Conservation (phyloP, 768 basidiomycete species). For the Boletus vinaceobasis region DNA sequence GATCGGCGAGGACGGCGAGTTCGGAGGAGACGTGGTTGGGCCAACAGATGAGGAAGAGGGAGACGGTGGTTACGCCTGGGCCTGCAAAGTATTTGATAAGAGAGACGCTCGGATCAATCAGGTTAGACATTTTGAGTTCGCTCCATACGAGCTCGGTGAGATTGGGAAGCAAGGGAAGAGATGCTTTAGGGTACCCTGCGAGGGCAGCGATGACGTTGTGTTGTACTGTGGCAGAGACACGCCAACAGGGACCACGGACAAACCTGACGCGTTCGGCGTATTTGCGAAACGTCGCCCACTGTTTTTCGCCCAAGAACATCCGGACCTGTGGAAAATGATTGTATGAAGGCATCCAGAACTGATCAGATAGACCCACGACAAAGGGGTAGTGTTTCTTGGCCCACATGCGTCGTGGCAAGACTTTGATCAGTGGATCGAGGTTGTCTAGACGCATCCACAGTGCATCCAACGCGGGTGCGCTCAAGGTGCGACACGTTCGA, state of each 20-base stretch:
- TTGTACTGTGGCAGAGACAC: slow-evolving; percentile 13
- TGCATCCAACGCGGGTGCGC: slow-evolving; percentile 21
- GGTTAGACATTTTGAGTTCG: slow-evolving; percentile 21
- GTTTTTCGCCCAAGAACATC: slow-evolving; percentile 25
- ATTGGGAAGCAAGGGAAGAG: slow-evolving; percentile 25
- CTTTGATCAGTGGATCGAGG: slow-evolving; percentile 26
- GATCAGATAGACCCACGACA: slow-evolving; percentile 12
- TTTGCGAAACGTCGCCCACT: slow-evolving; percentile 25
- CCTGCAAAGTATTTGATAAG: slow-evolving; percentile 26
- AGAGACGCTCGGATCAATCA: slow-evolving; percentile 21
- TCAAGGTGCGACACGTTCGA: slow-evolving; percentile 24
- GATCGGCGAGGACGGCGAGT: slow-evolving; percentile 16
- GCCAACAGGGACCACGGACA: slow-evolving; percentile 22
- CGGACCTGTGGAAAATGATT: slow-evolving; percentile 11
- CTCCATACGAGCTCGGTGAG: slow-evolving; percentile 25
- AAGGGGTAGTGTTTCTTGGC: slow-evolving; percentile 19
- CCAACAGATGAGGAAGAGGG: slow-evolving; percentile 24
- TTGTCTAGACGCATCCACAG: slow-evolving; percentile 29
- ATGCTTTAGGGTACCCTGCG: slow-evolving; percentile 7
- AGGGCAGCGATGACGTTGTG: slow-evolving; percentile 18
- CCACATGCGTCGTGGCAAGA: slow-evolving; percentile 27
- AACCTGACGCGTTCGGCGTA: slow-evolving; percentile 25
- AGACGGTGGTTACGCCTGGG: slow-evolving; percentile 16
- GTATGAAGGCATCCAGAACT: not conserved
- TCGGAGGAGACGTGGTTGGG: slow-evolving; percentile 22